A percentile compares a stretch with the other conserved stretches of the same genome.
These are phyloP conservation scores for Colletotrichum sidae DNA, from an alignment of 2,329 filamentous ascomycete genomes.

Conservation along the genomic window DNA sequence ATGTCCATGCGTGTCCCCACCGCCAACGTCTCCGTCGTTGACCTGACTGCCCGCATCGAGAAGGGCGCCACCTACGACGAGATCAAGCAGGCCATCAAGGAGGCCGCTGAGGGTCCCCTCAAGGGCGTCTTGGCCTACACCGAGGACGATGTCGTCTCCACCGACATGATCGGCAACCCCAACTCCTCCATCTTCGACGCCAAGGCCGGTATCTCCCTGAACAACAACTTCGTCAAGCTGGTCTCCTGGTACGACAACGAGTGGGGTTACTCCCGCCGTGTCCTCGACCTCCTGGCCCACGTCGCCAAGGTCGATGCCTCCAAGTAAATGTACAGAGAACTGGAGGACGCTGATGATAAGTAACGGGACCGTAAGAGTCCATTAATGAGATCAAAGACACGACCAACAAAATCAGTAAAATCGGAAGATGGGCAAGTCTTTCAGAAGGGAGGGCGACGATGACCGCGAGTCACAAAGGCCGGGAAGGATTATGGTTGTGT, in stretches of 20 bases:
- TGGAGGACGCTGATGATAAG: slow-evolving; percentile 24
- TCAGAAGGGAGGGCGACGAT: slow-evolving; percentile 25
- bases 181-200: slow-evolving; percentile 99
- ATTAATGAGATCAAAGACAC: slow-evolving; percentile 32
- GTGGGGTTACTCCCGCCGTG: slow-evolving; percentile 99
- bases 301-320: slow-evolving; percentile 80
- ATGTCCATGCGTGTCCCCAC: slow-evolving; percentile 99
- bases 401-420: slow-evolving; percentile 37
- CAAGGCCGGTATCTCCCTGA: slow-evolving; percentile 98
- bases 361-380: slow-evolving; percentile 29
- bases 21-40: slow-evolving; percentile 98
- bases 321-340: slow-evolving; percentile 55
- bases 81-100: slow-evolving; percentile 94
- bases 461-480: slow-evolving; percentile 24
- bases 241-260: slow-evolving; percentile 99
- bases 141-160: slow-evolving; percentile 96
- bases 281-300: slow-evolving; percentile 84
- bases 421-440: slow-evolving; percentile 33
- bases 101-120: slow-evolving; percentile 82
- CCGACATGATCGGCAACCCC: slow-evolving; percentile 91
- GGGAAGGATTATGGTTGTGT: slow-evolving; percentile 34
- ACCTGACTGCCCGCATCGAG: slow-evolving; percentile 93
- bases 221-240: slow-evolving; percentile 99
- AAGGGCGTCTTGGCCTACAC: slow-evolving; percentile 96
- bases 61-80: slow-evolving; percentile 89